Evolutionary conservation across 2,329 filamentous ascomycete species (phyloP), one percentile per base, ranked within the genome.

Genomic region (Fusarium sterilihyphosum): DNA sequence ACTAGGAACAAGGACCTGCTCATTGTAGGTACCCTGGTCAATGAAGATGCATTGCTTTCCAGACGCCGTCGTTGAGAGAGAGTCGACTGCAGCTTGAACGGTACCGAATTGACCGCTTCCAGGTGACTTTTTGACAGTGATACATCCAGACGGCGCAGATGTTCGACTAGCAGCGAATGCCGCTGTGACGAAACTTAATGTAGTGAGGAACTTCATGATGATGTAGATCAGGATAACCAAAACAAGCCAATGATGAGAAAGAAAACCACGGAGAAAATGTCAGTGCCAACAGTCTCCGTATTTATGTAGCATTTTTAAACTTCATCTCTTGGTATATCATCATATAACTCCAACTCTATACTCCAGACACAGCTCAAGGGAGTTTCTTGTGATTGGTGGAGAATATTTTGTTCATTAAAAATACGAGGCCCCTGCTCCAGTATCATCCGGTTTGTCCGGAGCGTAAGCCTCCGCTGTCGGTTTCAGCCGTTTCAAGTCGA

Each of bases 1-100:
- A 2, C 80, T 78, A 11, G 85, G 79, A 26, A 91, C 84, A 66
- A 87, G 87, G 40, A 92, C 89, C 43, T 78, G 76, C 29, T 77
- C 75, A 14, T 61, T 71, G 83, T 91, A 92, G 24, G 87, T 90
- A 5, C 90, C 53, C 81, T 92, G 92, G 41, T 88, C 90, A 80
- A 93, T 88, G 82, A 92, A 92, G 81, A 93, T 90, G 77, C 86
- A 88, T 67, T 91, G 88, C 3, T 84, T 83, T 3, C 81, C 73
- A 4, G 86, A 85, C 12, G 85, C 84, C 3, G 84, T 83, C 1
- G 85, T 87, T n/a, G 86, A 88, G 14, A 92, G 85, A 10, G 89
- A 86, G 75, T 89, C 78, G 65, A 92, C 86, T 14, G 91, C 91
- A 24, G 85, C 81, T 77, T 90, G 88, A 47, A 92, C 52, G 5